Evolutionary conservation across 2,329 filamentous ascomycete genomes (phyloP), one percentile per base, ranked within the genome.

Genomic region (Parastagonospora avenae): DNA sequence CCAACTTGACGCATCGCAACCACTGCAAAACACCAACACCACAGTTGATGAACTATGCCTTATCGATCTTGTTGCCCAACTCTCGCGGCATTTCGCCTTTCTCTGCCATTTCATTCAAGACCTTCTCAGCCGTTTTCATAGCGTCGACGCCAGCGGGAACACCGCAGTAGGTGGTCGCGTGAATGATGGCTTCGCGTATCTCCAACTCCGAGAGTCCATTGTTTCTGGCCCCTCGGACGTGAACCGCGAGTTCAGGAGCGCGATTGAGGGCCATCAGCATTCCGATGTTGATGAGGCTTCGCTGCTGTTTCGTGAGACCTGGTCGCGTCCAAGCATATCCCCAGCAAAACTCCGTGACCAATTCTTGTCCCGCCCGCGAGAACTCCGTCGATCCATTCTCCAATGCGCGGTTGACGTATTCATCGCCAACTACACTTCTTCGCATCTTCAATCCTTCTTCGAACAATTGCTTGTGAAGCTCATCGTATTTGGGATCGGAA

Each of bases 301-400:
- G 79, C 58, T 84, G 81, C 67, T 87, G 85, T 52, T 80, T 79
- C 31, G 82, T 79, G 8, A 88, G 78, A 0, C 85, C 85, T 0
- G 84, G 84, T 7, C 85, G 80, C 3, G 82, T 82, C 85, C 85
- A 89, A 24, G 82, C 80, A 51, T 79, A 79, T 11, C 85, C 85
- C 85, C 85, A 88, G 73, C 82, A 83, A 66, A 78, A 82, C 71
- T 87, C 85, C 0, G 85, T 87, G 1, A 86, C 80, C 32, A 86
- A 76, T 57, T 87, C 81, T 69, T 88, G 85, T 59, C 83, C 82
- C 0, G 85, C 81, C 33, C 76, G 74, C 1, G 83, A 77, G 69
- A 87, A 88, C n/a, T 83, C 79, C 8, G 79, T 81, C 0, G 81
- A 78, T 2, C 80, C 81, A 48, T 81, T 81, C n/a, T 74, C 73